Conservation (phyloP, 2,329 filamentous ascomycete species). For the Ophiostoma piceae region DNA sequence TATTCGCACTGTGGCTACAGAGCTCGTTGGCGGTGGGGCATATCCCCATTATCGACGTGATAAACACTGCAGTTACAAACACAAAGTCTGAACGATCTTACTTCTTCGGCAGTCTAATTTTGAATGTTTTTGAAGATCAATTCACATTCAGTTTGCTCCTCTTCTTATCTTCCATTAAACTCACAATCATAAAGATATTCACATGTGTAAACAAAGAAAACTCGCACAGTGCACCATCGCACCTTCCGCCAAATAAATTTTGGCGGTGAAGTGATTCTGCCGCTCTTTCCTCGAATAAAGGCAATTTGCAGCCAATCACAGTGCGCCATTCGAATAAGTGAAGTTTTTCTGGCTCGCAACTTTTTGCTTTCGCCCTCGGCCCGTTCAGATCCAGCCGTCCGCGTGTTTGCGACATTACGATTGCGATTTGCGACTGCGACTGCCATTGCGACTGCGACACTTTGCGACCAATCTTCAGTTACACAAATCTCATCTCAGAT, state of each 20-base stretch:
- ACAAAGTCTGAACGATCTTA: not conserved
- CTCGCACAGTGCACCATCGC: conserved; percentile 2
- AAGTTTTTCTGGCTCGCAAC: not conserved
- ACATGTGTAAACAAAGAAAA: not conserved
- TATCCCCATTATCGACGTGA: not conserved
- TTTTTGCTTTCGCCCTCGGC: not conserved
- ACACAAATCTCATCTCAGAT: not conserved
- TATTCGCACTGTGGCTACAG: not conserved
- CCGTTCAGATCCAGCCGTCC: too few relatives aligned
- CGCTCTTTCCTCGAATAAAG: conserved; percentile 18
- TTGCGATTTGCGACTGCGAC: too few relatives aligned
- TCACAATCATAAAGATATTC: not conserved
- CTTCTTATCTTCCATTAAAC: too few relatives aligned
- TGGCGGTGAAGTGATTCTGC: conserved; percentile 28
- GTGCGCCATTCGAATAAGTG: conserved; percentile 15
- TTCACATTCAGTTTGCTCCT: too few relatives aligned
- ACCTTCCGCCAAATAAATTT: conserved; percentile 11
- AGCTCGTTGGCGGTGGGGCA: not conserved
- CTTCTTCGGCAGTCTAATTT: too few relatives aligned
- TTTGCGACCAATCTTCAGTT: not conserved
- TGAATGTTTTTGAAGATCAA: too few relatives aligned
- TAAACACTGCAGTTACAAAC: not conserved
- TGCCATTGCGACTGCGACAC: too few relatives aligned
- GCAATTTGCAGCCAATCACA: conserved; percentile 21
- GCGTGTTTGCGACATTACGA: not conserved